Percentiles rank a stretch among this genome's conserved stretches.
These are phyloP conservation scores for Colletotrichum viniferum DNA, from an alignment of 2,329 filamentous ascomycete species.

Conservation along the genomic window DNA sequence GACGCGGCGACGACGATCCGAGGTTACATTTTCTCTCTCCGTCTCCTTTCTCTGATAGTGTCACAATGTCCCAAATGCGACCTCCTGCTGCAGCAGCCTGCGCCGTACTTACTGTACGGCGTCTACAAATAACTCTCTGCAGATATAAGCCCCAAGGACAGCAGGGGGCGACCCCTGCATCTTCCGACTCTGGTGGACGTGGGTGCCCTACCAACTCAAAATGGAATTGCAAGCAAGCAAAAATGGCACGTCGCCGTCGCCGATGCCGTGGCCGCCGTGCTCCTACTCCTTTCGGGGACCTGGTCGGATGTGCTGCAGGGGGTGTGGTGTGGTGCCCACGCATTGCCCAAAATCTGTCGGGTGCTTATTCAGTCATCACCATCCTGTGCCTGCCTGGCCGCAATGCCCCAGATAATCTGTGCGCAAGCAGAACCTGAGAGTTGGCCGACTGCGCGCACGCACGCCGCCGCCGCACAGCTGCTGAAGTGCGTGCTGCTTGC, in stretches of 20 bases:
- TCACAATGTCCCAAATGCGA: neutral
- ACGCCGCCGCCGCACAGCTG: neutral
- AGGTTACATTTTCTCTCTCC: neutral
- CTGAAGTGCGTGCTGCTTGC: neutral
- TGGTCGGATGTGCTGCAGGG: neutral
- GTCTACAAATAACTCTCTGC: neutral
- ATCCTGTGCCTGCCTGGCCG: neutral
- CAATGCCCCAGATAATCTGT: neutral
- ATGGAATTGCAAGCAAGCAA: neutral
- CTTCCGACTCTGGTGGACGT: neutral
- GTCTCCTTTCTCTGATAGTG: neutral
- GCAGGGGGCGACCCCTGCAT: neutral
- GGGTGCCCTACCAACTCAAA: neutral
- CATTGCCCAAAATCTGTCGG: neutral
- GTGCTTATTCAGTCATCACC: neutral
- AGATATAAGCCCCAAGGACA: neutral
- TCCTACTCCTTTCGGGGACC: neutral
- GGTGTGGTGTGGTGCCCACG: neutral
- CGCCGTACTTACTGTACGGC: neutral
- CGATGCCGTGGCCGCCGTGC: neutral
- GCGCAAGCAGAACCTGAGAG: neutral
- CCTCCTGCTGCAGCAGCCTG: neutral
- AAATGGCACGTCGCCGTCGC: neutral
- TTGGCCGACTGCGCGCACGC: neutral
- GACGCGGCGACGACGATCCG: neutral